These are phyloP conservation scores for Combretum micranthum DNA, from an alignment of 345 rosid species.

Conservation along the genomic window DNA sequence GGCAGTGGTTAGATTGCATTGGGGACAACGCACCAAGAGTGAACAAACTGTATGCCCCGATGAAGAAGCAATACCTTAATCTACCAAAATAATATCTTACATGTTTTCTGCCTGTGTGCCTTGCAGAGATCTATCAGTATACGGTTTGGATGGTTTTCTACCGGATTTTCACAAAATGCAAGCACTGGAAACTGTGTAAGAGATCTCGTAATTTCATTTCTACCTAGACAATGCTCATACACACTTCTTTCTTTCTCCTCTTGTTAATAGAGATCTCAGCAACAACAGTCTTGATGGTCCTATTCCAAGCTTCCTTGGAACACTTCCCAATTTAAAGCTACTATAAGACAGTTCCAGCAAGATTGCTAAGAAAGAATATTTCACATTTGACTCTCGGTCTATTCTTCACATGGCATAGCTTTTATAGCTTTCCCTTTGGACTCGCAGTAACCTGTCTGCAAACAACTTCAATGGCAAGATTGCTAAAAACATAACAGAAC, in stretches of 20 bases:
- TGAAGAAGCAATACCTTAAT: too few species aligned
- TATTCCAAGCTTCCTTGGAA: slow-evolving; percentile 12
- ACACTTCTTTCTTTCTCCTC: background rate
- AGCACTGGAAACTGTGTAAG: slow-evolving; percentile 10
- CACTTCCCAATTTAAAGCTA: slow-evolving; percentile 4
- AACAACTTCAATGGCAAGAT: slow-evolving; percentile 8
- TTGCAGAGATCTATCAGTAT: slow-evolving; percentile 5
- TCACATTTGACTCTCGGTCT: background rate
- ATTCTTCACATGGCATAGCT: background rate
- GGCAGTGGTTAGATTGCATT: slow-evolving; percentile 9
- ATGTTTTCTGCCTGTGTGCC: background rate
- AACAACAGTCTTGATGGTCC: slow-evolving; percentile 8
- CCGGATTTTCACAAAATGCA: slow-evolving; percentile 13
- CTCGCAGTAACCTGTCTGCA: slow-evolving; percentile 4
- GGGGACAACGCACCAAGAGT: slow-evolving; percentile 7
- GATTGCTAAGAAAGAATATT: too few species aligned
- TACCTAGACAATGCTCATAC: too few species aligned
- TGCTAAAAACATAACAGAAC: slow-evolving; percentile 1
- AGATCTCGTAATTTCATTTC: background rate
- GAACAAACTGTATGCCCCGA: background rate
- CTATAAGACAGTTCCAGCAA: slow-evolving; percentile 2
- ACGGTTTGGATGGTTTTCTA: slow-evolving; percentile 1
- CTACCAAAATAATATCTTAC: too few species aligned
- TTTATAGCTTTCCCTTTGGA: background rate
- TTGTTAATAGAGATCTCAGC: background rate